Evolutionary conservation across 148 eudicot genomes (phyloP).

Genomic region (Pharnaceum exiguum): DNA sequence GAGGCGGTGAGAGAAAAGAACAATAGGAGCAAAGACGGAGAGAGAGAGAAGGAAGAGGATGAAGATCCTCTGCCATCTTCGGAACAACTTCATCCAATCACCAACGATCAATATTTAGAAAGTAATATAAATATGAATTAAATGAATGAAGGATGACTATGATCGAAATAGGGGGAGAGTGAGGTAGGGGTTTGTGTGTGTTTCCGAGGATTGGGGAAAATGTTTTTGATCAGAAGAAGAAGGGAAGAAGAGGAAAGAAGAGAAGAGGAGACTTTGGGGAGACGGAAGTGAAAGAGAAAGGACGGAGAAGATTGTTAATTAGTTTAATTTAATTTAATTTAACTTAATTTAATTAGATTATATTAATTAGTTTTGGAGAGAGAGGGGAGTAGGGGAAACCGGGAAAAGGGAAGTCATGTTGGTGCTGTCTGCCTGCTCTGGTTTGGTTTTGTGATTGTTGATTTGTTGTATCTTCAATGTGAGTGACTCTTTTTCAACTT

Average conservation of each 20-base stretch:
- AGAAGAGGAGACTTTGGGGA: not conserved
- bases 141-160: not conserved
- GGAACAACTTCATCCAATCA: conserved; percentile 56
- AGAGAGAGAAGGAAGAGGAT: conserved; percentile 77
- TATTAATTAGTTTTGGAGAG: conserved; percentile 10
- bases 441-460: no score
- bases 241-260: not conserved
- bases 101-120: not conserved
- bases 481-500: no score
- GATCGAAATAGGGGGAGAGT: not conserved
- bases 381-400: not conserved
- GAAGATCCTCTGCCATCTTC: conserved; percentile 77
- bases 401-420: conserved; percentile 19
- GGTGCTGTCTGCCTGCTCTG: no score
- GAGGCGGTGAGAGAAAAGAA: conserved; percentile 45
- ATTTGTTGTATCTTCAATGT: no score
- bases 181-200: not conserved
- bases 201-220: conserved; percentile 24
- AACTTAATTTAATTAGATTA: no score
- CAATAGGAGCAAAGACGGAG: conserved; percentile 57
- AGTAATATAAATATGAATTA: not conserved
- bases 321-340: no score
- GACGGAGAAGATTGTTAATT: no score
- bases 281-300: no score
- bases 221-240: conserved; percentile 11